Evolutionary conservation across 257 asterid species (phyloP), one percentile per base, ranked within the genome.

Genomic region (Eucommia ulmoides): DNA sequence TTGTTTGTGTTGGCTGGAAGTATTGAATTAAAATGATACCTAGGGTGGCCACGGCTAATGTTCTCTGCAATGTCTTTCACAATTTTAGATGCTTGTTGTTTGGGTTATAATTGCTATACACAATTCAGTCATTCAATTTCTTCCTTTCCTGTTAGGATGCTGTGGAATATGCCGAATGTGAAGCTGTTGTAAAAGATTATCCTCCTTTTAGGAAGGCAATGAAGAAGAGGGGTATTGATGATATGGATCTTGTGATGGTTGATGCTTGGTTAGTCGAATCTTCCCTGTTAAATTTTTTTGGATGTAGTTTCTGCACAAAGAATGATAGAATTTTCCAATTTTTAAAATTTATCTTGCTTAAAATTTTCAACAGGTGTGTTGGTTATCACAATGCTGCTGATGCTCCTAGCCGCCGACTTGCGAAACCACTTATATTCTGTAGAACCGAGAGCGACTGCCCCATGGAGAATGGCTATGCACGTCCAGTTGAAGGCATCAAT

Each of bases 221-320:
- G 98, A 91, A 77, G 82, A 91, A 74, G 76, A 80, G 98, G 88
- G 98, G 98, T 20, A 83, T 91, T 57, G 94, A 91, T 67, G 96
- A 91, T 60, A 80, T 91, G 96, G 94, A 91, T 61, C 83, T 91
- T 59, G 98, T 89, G 71, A 89, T 89, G 98, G 98, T 89, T 66
- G 98, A 89, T 77, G 80, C 93, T 8, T 89, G 98, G 98, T 89
- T 58, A 64, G 93, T 72, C 52, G 58, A 52, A 29, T 50, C 23
- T 20, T 14, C 41, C 15, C 49, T 11, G 19, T n/a, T n/a, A 19
- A 52, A 24, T 50, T 23, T 20, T 22, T 45, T 18, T 52, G 12
- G 16, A 19, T 45, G 9, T 33, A 41, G 38, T 11, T 9, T 18
- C 38, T 8, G 0, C 1, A 5, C 9, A 16, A 20, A 14, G 3